A percentile compares a stretch with the other conserved stretches of the same genome.
These are phyloP conservation scores for Aspergillus bombycis DNA, from an alignment of 2,329 filamentous ascomycete species.

Conservation along the genomic window DNA sequence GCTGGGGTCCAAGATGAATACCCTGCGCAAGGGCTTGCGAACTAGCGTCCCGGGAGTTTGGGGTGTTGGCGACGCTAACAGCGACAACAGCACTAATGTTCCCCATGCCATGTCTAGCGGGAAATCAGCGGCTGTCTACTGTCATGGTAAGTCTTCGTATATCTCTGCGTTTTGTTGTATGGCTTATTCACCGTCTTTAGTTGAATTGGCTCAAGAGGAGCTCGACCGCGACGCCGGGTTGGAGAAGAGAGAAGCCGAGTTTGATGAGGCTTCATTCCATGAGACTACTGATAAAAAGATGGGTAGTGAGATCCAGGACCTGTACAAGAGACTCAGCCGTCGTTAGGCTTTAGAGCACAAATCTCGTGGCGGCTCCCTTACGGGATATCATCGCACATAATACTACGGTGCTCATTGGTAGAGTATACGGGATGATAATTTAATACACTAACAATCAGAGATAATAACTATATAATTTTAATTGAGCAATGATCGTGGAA, in stretches of 20 bases:
- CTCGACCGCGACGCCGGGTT: not conserved
- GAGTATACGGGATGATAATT: rapidly evolving
- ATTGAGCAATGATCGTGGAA: too few relatives aligned
- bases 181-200: not conserved
- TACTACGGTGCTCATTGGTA: too few relatives aligned
- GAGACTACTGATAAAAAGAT: not conserved
- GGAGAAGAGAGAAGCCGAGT: not conserved
- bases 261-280: not conserved
- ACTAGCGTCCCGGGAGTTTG: not conserved
- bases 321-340: not conserved
- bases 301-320: not conserved
- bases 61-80: not conserved
- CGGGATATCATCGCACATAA: too few relatives aligned
- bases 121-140: not conserved
- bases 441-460: too few relatives aligned
- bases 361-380: too few relatives aligned
- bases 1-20: not conserved
- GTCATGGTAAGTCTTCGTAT: not conserved
- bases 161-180: not conserved
- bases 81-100: not conserved
- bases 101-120: not conserved
- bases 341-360: not conserved
- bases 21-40: not conserved
- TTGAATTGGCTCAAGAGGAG: not conserved
- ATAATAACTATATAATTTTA: too few relatives aligned